Evolutionary conservation across 495 filamentous ascomycete genomes (phyloP), one percentile per base, ranked within the genome.

Genomic region (Xylaria nigripes): DNA sequence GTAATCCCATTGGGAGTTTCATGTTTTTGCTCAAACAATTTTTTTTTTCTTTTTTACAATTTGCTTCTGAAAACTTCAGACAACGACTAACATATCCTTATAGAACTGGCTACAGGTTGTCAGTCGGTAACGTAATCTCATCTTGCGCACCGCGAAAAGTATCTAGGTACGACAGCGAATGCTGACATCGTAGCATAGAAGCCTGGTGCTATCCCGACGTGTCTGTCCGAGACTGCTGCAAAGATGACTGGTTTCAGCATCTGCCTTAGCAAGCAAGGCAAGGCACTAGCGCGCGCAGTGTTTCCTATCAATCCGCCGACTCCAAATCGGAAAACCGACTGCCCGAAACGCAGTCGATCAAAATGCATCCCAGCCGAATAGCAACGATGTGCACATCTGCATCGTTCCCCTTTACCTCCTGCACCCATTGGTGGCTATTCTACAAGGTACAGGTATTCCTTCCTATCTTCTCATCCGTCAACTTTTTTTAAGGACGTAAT

Each of bases 391-490:
- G 32, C 8, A 23, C 23, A 10, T 13, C 18, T 44, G 38, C 32
- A 30, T 41, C 43, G 6, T 54, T n/a, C 18, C 12, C 29, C 22
- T 10, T 18, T 7, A 41, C 15, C 32, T 4, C 34, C 44, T 23
- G 12, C 16, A 29, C 16, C 34, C 13, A 30, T 32, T 47, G 16
- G 16, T 34, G 45, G 24, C 34, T 54, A 54, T 48, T 54, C 51
- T 54, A 54, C 51, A 48, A 22, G 51, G 45, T n/a, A n/a, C 44
- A 45, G 44, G 18, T 21, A 22, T 34, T 29, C 43, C 18, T 52
- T 27, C 18, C 23, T 41, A 2, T 38, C 32, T 38, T 25, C 32
- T 32, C 19, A 38, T 32, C 25, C 23, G 22, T 43, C 52, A 48
- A n/a, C n/a, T 23, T 22, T 30, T 40, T 40, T 16, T 10, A 15